A percentile compares a stretch with the other conserved stretches of the same genome.
Evolutionary conservation across 225 moss, liverwort and hornwort species (phyloP).

Genomic region (Marchantia paleacea): DNA sequence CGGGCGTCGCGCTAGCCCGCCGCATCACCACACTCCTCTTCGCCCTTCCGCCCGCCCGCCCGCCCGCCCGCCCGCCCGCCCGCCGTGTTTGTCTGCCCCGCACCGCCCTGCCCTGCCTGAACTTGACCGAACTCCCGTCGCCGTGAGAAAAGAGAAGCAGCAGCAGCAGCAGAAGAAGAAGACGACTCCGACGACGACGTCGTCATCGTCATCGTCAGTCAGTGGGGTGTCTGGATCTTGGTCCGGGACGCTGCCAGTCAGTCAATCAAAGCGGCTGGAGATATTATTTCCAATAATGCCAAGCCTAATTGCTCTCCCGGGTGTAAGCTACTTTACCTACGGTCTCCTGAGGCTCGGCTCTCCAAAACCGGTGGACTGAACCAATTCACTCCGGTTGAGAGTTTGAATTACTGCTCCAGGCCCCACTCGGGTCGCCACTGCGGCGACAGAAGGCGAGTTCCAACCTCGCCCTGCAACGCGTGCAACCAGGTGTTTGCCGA

Average conservation of each 20-base stretch:
- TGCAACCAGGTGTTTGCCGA: not conserved
- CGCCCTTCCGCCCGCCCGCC: not conserved
- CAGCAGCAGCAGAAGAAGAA: not conserved
- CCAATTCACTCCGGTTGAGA: not conserved
- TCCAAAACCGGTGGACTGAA: slow-evolving; percentile 16
- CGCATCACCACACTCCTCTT: not conserved
- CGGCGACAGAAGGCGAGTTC: not conserved
- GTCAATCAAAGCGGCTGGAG: slow-evolving; percentile 2
- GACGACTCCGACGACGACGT: not conserved
- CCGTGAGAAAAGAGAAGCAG: not conserved
- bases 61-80: not conserved
- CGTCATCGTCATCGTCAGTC: not conserved
- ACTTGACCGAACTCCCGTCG: not conserved
- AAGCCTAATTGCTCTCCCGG: slow-evolving; percentile 4
- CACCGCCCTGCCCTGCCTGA: not conserved
- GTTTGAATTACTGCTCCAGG: not conserved
- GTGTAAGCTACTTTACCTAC: not conserved
- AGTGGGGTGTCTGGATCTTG: slow-evolving; percentile 11
- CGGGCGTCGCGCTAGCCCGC: slow-evolving; percentile 13
- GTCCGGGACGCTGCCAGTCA: slow-evolving; percentile 13
- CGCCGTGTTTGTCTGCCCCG: not conserved
- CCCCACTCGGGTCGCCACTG: not conserved
- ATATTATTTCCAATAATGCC: slow-evolving; percentile 22
- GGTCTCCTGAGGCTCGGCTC: slow-evolving; percentile 11
- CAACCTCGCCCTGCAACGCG: not conserved